phyloP scores from a whole-genome alignment of 1,284 basidiomycete genomes.

The Apiotrichum sp. region DNA sequence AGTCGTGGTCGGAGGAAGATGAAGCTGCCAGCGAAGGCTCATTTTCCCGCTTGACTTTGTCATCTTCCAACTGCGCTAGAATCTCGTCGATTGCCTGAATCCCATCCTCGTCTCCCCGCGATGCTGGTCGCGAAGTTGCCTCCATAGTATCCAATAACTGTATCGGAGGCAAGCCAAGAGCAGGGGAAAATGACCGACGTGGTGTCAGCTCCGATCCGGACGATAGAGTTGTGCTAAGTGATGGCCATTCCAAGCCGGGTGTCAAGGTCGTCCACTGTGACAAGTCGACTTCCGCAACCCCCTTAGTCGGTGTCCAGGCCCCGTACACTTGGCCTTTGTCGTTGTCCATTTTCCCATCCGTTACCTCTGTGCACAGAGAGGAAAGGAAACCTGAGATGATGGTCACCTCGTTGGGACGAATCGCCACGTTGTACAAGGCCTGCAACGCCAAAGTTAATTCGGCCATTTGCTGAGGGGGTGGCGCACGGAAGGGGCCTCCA shows the following conservation, averaged over 20 bases:
- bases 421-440: constrained; percentile 37
- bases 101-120: constrained; percentile 1
- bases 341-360: background rate
- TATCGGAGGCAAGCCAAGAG: constrained; percentile 13
- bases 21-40: background rate
- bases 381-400: constrained; percentile 39
- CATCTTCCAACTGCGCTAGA: constrained; percentile 37
- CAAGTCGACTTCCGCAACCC: constrained; percentile 24
- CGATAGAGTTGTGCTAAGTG: constrained; percentile 13
- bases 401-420: constrained; percentile 33
- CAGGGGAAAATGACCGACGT: constrained; percentile 11
- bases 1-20: too few species aligned
- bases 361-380: constrained; percentile 13
- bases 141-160: constrained; percentile 8
- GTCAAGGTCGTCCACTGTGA: constrained; percentile 40
- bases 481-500: background rate
- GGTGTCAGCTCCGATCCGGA: constrained; percentile 20
- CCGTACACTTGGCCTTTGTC: constrained; percentile 25
- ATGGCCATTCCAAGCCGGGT: constrained; percentile 32
- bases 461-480: constrained; percentile 19
- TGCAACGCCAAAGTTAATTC: constrained; percentile 32
- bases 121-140: constrained; percentile 2
- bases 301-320: constrained; percentile 32
- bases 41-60: constrained; percentile 20
- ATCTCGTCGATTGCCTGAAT: constrained; percentile 33